Evolutionary conservation across 179 eudicot species (phyloP), one percentile per base, ranked within the genome.

Genomic region (Heliamphora pulchella): DNA sequence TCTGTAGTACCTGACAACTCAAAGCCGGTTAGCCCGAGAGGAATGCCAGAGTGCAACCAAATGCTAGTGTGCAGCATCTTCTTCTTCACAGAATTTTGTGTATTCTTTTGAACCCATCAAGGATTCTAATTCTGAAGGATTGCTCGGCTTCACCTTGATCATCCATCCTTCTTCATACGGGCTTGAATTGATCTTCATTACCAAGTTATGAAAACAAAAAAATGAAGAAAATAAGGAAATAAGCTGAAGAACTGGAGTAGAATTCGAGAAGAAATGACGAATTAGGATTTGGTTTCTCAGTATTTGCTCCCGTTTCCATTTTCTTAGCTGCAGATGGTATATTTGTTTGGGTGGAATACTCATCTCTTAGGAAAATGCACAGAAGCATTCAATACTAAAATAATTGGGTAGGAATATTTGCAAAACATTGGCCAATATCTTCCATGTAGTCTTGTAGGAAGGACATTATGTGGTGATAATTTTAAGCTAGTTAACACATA

Each of bases 101-200:
- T 96, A 96, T 82, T 89, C 96, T 79, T 86, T 88, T 4, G 93
- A 67, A 78, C 90, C 94, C 99, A 96, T 88, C 81, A 96, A 75
- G 65, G 88, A 85, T 31, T 86, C 97, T 82, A 94, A 79, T 80
- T 96, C 99, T 78, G 91, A 87, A 50, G 97, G 91, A 65, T 87
- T 85, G 71, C 88, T 90, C 6, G 99, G 97, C 84, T 96, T 94
- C 87, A 96, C 89, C 88, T 96, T 94, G 82, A 96, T 94, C 98
- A 96, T 94, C 99, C 99, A 96, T 72, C 99, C 99, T 0, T 88
- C 94, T 80, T 91, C 96, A 71, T 96, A 96, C 18, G 99, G 99
- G 82, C 97, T 92, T 13, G 92, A 68, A 78, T 96, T 96, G 76
- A 96, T 81, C 99, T 96, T 84, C 84, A 80, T 74, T 58, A n/a